Base-by-base conservation (phyloP, 768 basidiomycete species). In the Leccinellum luteum region DNA sequence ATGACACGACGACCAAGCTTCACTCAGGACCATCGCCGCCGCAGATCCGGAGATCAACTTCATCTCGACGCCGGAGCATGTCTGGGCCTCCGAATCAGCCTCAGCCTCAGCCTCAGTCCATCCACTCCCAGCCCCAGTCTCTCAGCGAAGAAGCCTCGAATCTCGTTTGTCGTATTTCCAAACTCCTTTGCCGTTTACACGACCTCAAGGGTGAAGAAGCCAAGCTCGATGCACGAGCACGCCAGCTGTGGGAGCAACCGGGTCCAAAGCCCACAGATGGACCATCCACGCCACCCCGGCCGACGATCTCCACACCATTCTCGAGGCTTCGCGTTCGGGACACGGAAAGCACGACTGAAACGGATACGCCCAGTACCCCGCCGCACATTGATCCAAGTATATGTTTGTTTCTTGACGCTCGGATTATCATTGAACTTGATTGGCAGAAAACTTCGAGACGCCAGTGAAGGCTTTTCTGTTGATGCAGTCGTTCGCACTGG, bases 161-260 rank as follows among this genome's bases (percentile, higher is more conserved):
- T 9, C 43, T 69, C 23, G 41, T 62, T 44, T 48, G 14, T 54
- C 61, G 51, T 17, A 58, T 69, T 27, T 55, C 66, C 23, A 50
- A 56, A 30, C 61, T 69, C 47, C 44, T 70, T 56, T 55, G 41
- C 13, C 64, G 54, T 41, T 64, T 66, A 23, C 66, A 43, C 50
- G 41, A 65, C 23, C 66, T 70, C 45, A 57, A 69, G 43, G 47
- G 34, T 5, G 68, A 69, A 51, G 68, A 69, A 38, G 54, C 52
- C 13, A 45, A 28, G 32, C 69, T 69, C 28, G 56, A 68, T 4
- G 48, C 55, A 15, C 64, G 50, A 21, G 64, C 58, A 34, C 56
- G 50, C 27, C 58, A 50, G n/a, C 58, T 69, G 9, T 10, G 55
- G 21, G 51, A n/a, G 14, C 59, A 52, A 14, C 52, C 35, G 35